Base-by-base conservation (phyloP, 257 asterid genomes). In the Dorcoceras hygrometricum region DNA sequence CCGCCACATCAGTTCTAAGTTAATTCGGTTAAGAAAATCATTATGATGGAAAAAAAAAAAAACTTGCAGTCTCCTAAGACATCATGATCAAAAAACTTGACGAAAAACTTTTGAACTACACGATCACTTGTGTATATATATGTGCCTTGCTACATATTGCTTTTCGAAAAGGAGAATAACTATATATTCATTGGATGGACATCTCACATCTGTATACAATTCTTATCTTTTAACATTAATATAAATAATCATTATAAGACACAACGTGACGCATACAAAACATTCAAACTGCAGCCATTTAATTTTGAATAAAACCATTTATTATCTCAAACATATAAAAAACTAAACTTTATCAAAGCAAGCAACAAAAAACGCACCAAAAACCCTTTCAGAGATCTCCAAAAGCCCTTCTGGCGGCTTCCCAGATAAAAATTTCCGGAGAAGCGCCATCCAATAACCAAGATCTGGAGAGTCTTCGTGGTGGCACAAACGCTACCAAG, bases 361-460 rank as follows among this genome's bases (percentile, higher is more conserved):
- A 51, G 34, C 66, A 39, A 51, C 22, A 0, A 68, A 43, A 46
- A 48, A 73, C 84, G 28, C 77, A 84, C 86, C 89, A 67, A 75
- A 69, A 71, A 72, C 81, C 73, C 88, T 78, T 2, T 84, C 87
- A 2, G 84, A 76, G 80, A 82, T 80, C 81, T 84, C 84, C 72
- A 76, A 14, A 70, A 84, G 82, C 68, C 89, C 89, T 11, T 81
- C 87, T 1, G 89, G 87, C 53, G 80, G 89, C 59, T 84, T 84
- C 48, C 87, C 71, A 75, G 79, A 72, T 75, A 81, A 81, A 59
- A 81, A 71, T 59, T 72, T 78, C 43, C 77, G 77, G 58, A 80
- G 82, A 66, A 82, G 79, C 67, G 85, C 87, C 90, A 84, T 82
- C 1, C 43, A 63, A 55, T 62, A 61, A 32, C 69, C 66, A 61